These are phyloP conservation scores for Phialemonium atrogriseum DNA, from an alignment of 2,329 filamentous ascomycete genomes.

Conservation along the genomic window DNA sequence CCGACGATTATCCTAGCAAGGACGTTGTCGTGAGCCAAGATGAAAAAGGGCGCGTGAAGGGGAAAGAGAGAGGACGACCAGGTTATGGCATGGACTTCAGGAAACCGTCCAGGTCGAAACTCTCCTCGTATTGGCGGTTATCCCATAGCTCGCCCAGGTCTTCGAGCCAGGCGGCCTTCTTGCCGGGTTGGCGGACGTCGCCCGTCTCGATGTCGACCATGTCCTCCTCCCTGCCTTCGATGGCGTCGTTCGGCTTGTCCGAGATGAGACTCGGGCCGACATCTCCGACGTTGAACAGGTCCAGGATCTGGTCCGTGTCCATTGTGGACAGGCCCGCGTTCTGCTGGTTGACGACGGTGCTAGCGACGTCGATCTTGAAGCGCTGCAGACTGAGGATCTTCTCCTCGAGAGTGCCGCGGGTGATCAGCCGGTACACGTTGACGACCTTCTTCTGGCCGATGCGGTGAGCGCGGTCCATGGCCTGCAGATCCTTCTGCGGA, in stretches of 20 bases:
- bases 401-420: slow-evolving; percentile 90
- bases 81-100: slow-evolving; percentile 77
- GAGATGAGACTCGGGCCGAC: slow-evolving; percentile 58
- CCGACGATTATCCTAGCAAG: too few species aligned
- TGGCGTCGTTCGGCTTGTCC: slow-evolving; percentile 48
- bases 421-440: slow-evolving; percentile 96
- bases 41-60: too few species aligned
- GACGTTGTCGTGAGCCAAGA: too few species aligned
- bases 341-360: slow-evolving; percentile 97
- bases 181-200: slow-evolving; percentile 86
- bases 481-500: slow-evolving; percentile 95
- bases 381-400: slow-evolving; percentile 97
- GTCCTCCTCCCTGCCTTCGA: slow-evolving; percentile 64
- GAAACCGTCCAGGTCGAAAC: slow-evolving; percentile 93
- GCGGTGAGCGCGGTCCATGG: slow-evolving; percentile 96
- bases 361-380: slow-evolving; percentile 98
- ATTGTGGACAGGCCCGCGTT: slow-evolving; percentile 90
- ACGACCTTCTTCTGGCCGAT: slow-evolving; percentile 99
- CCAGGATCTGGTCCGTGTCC: slow-evolving; percentile 97
- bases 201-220: slow-evolving; percentile 91
- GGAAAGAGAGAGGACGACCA: too few species aligned
- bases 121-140: slow-evolving; percentile 94
- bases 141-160: slow-evolving; percentile 96
- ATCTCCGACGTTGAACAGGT: slow-evolving; percentile 88
- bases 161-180: slow-evolving; percentile 86